Conservation (phyloP, 2,329 filamentous ascomycete species). For the Scolecobasidium constrictum region DNA sequence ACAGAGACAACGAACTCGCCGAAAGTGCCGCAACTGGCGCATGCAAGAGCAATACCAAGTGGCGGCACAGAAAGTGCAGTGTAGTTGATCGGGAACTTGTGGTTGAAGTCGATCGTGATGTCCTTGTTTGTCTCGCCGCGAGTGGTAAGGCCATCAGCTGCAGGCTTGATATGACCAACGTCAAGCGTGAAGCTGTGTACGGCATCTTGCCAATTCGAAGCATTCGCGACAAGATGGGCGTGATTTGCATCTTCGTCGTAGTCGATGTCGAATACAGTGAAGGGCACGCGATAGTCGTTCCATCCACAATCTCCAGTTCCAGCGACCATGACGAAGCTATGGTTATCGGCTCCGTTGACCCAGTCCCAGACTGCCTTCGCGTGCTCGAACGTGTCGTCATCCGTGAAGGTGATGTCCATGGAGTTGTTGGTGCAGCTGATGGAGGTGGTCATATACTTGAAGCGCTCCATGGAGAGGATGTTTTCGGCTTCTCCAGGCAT, state of each 20-base stretch:
- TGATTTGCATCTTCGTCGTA: constrained; percentile 15
- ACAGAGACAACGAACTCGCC: constrained; percentile 16
- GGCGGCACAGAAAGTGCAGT: not conserved
- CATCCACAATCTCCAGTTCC: constrained; percentile 15
- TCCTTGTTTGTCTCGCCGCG: constrained; percentile 14
- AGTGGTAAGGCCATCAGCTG: not conserved
- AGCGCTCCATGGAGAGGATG: constrained; percentile 16
- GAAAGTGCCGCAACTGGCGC: constrained; percentile 14
- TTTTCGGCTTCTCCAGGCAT: constrained; percentile 15
- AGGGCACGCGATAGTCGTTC: constrained; percentile 13
- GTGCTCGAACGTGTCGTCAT: constrained; percentile 13
- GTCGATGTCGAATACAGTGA: constrained; percentile 2
- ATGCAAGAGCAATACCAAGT: constrained; percentile 13
- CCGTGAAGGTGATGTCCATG: constrained; percentile 15
- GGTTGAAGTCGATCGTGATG: constrained; percentile 14
- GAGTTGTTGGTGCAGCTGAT: constrained; percentile 12
- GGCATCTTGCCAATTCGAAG: constrained; percentile 12
- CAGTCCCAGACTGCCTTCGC: constrained; percentile 14
- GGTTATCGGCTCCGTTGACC: constrained; percentile 17
- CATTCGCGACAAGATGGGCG: constrained; percentile 11
- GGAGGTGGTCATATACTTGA: constrained; percentile 14
- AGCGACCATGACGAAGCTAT: constrained; percentile 16
- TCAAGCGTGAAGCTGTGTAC: constrained; percentile 16
- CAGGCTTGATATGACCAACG: constrained; percentile 12
- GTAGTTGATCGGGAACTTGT: constrained; percentile 6